Evolutionary conservation across 2,329 filamentous ascomycete species (phyloP).

Genomic region (Penicillium verrucosum): DNA sequence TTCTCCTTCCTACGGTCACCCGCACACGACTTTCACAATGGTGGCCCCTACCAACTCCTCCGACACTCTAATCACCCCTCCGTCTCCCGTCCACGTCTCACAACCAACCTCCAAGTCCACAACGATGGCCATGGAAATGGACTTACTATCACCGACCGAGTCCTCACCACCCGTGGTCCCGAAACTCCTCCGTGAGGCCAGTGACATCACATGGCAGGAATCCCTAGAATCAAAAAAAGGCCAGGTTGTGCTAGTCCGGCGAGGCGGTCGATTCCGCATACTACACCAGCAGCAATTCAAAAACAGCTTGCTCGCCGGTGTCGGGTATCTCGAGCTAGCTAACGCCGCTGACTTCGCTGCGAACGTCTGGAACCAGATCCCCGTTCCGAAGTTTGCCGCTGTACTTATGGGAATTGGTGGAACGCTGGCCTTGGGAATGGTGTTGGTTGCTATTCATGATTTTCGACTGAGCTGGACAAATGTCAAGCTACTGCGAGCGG

Average conservation of each 20-base stretch:
- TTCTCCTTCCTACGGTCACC: neutral
- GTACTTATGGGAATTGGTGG: conserved; percentile 55
- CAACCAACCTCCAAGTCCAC: neutral
- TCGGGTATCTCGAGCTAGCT: conserved; percentile 55
- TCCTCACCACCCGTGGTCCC: conserved; percentile 6
- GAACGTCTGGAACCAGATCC: conserved; percentile 56
- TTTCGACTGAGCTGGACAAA: conserved; percentile 46
- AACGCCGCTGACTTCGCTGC: conserved; percentile 58
- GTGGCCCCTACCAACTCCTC: conserved; percentile 10
- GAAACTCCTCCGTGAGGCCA: conserved; percentile 21
- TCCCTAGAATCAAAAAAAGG: conserved; percentile 12
- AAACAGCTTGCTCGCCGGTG: conserved; percentile 37
- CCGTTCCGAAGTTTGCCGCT: conserved; percentile 49
- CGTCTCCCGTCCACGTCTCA: neutral
- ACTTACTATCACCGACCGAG: conserved; percentile 1
- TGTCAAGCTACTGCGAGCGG: conserved; percentile 44
- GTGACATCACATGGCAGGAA: conserved; percentile 21
- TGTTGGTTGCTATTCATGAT: conserved; percentile 49
- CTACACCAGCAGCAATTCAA: conserved; percentile 31
- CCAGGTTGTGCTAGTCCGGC: conserved; percentile 14
- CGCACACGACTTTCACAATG: conserved; percentile 10
- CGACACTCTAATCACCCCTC: conserved; percentile 17
- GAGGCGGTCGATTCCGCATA: conserved; percentile 16
- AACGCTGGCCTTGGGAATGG: conserved; percentile 45
- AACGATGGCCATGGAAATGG: conserved; percentile 1